Evolutionary conservation across 306 rosid species (phyloP), one percentile per base, ranked within the genome.

Genomic region (Citrullus colocynthis): DNA sequence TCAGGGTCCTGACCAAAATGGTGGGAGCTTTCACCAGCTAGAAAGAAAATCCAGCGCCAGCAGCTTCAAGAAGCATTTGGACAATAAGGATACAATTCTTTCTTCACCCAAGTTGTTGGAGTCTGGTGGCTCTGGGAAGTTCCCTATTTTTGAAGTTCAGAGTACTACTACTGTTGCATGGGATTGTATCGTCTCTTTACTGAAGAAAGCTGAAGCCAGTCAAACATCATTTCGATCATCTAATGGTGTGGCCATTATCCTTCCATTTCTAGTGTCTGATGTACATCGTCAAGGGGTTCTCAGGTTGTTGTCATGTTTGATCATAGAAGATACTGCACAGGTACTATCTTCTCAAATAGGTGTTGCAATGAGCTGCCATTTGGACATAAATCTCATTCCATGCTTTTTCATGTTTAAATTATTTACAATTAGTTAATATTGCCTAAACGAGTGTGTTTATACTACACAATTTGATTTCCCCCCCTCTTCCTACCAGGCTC

Each of bases 161-260:
- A 86, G 70, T 80, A 96, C 98, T 64, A 82, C 87, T 84, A 80
- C 86, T 82, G 83, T 96, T 88, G 99, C 97, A 56, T 96, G 98
- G 99, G 98, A 96, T 79, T 96, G 99, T 86, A 77, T 96, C 93
- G 91, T 90, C 73, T 89, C 97, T 77, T 80, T 96, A 61, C 84
- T 96, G 78, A 96, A 96, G 90, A 96, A 93, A 91, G 78, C 94
- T n/a, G 99, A 96, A 85, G 87, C 86, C 60, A 96, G 81, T 85
- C 99, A 96, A 82, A 85, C 90, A 55, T 86, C 97, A 79, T 93
- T 96, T 75, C 99, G 99, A 82, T 82, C 83, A 42, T 89, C 93
- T 85, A 87, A 86, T 83, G 98, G 98, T 55, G 87, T 93, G 87
- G 82, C 91, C 82, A 78, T 85, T 56, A 69, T 96, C 80, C 92